Evolutionary conservation across 352 stramenopile species (phyloP), one percentile per base, ranked within the genome.

Genomic region (Pythium volutum): DNA sequence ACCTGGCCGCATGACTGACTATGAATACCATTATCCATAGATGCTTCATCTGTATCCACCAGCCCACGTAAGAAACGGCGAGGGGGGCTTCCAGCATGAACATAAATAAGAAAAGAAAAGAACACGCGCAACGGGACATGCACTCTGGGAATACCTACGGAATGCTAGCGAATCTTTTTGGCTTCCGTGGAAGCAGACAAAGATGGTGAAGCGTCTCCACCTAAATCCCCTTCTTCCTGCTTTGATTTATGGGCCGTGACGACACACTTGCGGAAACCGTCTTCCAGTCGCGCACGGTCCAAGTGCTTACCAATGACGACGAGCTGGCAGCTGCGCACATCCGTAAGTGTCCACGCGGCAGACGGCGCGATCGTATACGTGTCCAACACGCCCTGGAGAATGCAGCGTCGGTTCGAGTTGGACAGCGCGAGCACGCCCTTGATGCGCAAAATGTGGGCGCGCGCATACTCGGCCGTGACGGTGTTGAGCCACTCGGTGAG

Each of bases 321-420:
- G 39, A 91, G 70, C 23, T 75, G 75, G 10, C 70, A 65, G 51
- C 51, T 87, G 76, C 15, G 47, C 36, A 12, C 36, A 18, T n/a
- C 67, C n/a, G n/a, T 29, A 8, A n/a, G 10, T 25, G 42, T 47
- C 73, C 77, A 87, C 1, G 59, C 45, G 9, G 63, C 42, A 18
- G 78, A 74, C 39, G 78, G 82, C 2, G 82, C 78, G 45, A 89
- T 86, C 42, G 79, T 91, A 55, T 88, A 91, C 45, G 79, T 91
- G 57, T 91, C 82, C 23, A 89, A 53, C 15, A 89, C 79, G 39
- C 82, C 78, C 50, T 91, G 82, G 0, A 91, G 68, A 27, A 91
- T 69, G 45, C 82, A 91, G 9, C 73, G 70, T 5, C 62, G 70
- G 23, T 70, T 59, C 33, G 83, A 76, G n/a, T 70, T 69, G 23